These are phyloP conservation scores for Aspergillus pseudoterreus DNA, from an alignment of 2,329 filamentous ascomycete genomes.

Conservation along the genomic window DNA sequence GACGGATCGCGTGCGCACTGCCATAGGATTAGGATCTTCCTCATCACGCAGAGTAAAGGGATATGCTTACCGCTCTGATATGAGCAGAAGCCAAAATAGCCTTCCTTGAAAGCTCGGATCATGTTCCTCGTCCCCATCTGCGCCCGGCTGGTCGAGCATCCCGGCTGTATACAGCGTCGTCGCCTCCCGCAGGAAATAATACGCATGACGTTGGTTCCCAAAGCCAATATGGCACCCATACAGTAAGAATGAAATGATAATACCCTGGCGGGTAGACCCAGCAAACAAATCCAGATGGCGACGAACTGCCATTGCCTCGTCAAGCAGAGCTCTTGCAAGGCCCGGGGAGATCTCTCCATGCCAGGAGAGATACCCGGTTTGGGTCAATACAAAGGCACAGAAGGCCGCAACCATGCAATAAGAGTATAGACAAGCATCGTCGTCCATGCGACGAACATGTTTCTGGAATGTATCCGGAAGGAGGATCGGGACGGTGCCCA, in stretches of 20 bases:
- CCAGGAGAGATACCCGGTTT: slow-evolving; percentile 16
- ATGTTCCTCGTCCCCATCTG: slow-evolving; percentile 44
- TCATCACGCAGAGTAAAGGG: neutral
- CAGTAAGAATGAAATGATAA: slow-evolving; percentile 68
- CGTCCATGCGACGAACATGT: slow-evolving; percentile 18
- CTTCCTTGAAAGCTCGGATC: slow-evolving; percentile 37
- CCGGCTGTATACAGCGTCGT: slow-evolving; percentile 63
- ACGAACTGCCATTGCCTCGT: slow-evolving; percentile 23
- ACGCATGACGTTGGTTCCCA: slow-evolving; percentile 67
- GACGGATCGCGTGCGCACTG: slow-evolving; percentile 61
- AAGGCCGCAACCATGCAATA: slow-evolving; percentile 34
- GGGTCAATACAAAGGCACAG: slow-evolving; percentile 33
- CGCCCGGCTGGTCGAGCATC: slow-evolving; percentile 35
- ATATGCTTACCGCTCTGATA: slow-evolving; percentile 57
- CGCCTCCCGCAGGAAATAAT: slow-evolving; percentile 70
- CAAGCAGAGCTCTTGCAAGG: slow-evolving; percentile 18
- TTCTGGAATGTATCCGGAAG: slow-evolving; percentile 17
- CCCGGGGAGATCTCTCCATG: slow-evolving; percentile 1
- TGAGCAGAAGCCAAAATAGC: slow-evolving; percentile 65
- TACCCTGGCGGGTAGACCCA: slow-evolving; percentile 20
- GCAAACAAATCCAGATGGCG: slow-evolving; percentile 18
- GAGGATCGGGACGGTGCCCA: slow-evolving; percentile 28
- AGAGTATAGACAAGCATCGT: slow-evolving; percentile 16
- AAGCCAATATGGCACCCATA: slow-evolving; percentile 65
- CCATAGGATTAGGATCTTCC: slow-evolving; percentile 30